Base-by-base conservation (phyloP, 2,329 filamentous ascomycete genomes). In the Sporothrix brasiliensis region DNA sequence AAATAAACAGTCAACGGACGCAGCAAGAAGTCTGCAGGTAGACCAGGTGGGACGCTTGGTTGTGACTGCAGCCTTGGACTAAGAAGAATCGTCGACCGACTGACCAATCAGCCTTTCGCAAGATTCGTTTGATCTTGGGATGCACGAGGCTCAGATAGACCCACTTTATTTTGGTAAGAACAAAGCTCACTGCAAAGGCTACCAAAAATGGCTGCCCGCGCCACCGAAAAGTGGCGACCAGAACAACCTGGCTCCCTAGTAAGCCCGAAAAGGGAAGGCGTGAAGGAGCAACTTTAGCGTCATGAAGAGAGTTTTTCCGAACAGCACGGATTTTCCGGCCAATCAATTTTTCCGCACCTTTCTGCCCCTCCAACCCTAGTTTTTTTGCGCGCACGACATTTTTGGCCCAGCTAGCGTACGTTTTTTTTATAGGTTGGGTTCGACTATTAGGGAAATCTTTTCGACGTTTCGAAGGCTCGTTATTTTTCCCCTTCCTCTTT, bases 361-460 rank as follows among this genome's bases (percentile, higher is more conserved):
- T 10, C 49, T 39, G 61, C 58, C 71, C 72, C 75, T 75, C 67
- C 61, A 74, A 54, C 74, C 74, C 73, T 75, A 75, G 70, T 60
- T 13, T 63, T 70, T 71, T 66, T 34, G 39, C 68, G 58, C 72
- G 66, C 71, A 71, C 69, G 58, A 70, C 70, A 27, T 41, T 71
- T 63, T 70, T 73, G 27, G n/a, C 50, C 49, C 49, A 14, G 30
- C 41, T 68, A 66, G 72, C 53, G 70, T 52, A 5, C 21, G 58
- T 63, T 70, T 68, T 44, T 54, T 69, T 30, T 24, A 44, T 61
- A 21, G 19, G n/a, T 44, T 3, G n/a, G 14, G 34, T 30, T 30
- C 34, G 34, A 47, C 49, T 69, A 34, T 39, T 63, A 52, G 63
- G 53, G 44, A 60, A 65, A 65, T 68, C 44, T 24, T 71, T 50